These are phyloP conservation scores for Sequoiadendron giganteum DNA, from an alignment of 75 land plant genomes.

Conservation along the genomic window DNA sequence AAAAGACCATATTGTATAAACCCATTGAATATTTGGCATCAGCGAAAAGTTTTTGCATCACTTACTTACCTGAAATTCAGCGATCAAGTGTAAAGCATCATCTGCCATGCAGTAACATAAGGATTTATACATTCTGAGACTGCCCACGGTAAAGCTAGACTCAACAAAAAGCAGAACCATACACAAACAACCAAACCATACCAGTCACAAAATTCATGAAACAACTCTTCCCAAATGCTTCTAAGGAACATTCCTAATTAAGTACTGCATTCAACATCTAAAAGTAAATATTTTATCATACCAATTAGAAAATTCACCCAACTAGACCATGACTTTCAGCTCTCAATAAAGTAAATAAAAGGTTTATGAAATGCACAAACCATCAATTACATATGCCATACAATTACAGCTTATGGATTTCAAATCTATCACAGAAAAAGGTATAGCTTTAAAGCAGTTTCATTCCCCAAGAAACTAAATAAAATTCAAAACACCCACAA, in stretches of 20 bases:
- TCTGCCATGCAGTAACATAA: background rate
- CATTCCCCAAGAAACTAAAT: background rate
- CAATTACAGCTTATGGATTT: background rate
- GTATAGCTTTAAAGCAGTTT: background rate
- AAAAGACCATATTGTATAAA: background rate
- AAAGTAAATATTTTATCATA: background rate
- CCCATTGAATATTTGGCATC: constrained; percentile 6
- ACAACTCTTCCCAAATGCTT: too few species aligned
- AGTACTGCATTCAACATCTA: background rate
- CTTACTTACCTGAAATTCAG: constrained; percentile 14
- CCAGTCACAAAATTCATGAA: background rate
- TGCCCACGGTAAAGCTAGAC: too few species aligned
- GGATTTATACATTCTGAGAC: background rate
- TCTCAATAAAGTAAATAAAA: background rate
- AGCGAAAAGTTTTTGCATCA: background rate
- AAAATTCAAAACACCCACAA: background rate
- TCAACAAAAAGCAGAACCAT: background rate
- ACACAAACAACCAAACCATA: background rate
- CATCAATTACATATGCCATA: background rate
- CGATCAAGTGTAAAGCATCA: constrained; percentile 14
- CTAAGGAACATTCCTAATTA: background rate
- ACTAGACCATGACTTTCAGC: background rate
- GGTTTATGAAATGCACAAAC: background rate
- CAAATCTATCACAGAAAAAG: background rate
- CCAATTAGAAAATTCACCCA: background rate